Evolutionary conservation across 768 basidiomycete species (phyloP), one percentile per base, ranked within the genome.

Genomic region (Boletus rufocinnamomeus): DNA sequence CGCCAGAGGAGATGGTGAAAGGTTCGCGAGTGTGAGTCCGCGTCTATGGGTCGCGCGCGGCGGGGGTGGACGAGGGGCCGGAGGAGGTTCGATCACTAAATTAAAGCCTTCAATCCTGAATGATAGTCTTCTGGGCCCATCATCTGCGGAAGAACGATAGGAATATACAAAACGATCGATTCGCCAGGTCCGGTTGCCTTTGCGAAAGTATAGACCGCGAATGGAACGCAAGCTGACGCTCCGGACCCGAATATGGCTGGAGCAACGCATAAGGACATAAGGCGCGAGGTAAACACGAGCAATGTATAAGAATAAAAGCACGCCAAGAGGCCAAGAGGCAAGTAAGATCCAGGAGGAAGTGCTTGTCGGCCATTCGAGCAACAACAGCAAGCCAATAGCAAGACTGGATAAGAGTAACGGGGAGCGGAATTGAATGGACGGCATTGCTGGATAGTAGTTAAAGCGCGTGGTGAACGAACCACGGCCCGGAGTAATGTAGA

Each of bases 151-250:
- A 13, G 82, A 76, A 56, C 80, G 79, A 71, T 85, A 89, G 51
- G 85, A 74, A 45, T 80, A 73, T 21, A 77, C 82, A 47, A 93
- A 82, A 53, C 90, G 85, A 57, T 91, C 88, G n/a, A 87, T 78
- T 32, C 78, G 80, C 74, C 82, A 82, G 28, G 79, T 82, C 53
- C 79, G 75, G 50, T 69, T 72, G 30, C 85, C 85, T 32, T 76
- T 77, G 47, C 83, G 80, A 59, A 89, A 80, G 71, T 87, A 90
- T 23, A 92, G 75, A 35, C 90, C 90, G 53, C 89, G 86, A 58
- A 93, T 84, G 21, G 90, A 93, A 54, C 88, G 82, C 40, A 88
- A 75, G 67, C 90, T 91, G 56, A 91, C 80, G 69, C 87, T 90
- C 41, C 85, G 82, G 35, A 91, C 79, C 32, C 86, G 84, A 59